These are phyloP conservation scores for Penicillium goetzii DNA, from an alignment of 495 filamentous ascomycete species.

Conservation along the genomic window DNA sequence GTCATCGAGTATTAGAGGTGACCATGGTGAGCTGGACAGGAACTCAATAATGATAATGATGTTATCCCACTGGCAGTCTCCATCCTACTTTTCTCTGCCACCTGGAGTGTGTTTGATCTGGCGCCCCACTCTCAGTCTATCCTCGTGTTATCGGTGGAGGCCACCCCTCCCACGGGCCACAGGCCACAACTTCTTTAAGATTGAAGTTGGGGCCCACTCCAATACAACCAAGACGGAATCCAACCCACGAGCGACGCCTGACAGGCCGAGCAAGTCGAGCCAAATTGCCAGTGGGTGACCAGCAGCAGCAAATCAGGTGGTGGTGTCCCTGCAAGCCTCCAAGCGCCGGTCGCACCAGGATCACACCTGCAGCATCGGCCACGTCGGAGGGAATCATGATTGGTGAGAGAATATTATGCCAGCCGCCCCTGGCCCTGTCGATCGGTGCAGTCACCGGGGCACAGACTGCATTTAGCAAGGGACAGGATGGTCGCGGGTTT, in stretches of 20 bases:
- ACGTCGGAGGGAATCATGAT: slow-evolving; percentile 15
- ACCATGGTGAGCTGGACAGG: background rate
- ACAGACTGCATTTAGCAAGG: slow-evolving; percentile 23
- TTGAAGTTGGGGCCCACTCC: slow-evolving; percentile 9
- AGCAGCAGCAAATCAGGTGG: slow-evolving; percentile 1
- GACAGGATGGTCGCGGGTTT: slow-evolving; percentile 6
- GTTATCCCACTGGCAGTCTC: background rate
- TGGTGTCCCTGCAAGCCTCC: slow-evolving; percentile 20
- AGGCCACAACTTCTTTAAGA: too few relatives aligned
- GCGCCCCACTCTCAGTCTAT: background rate
- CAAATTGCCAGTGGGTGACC: background rate
- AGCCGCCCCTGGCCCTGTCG: slow-evolving; percentile 27
- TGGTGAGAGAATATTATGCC: slow-evolving; percentile 14
- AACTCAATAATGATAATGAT: background rate
- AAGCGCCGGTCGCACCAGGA: slow-evolving; percentile 28
- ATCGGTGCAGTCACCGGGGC: slow-evolving; percentile 24
- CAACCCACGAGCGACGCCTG: background rate
- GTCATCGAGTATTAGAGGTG: background rate
- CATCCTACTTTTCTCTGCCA: background rate
- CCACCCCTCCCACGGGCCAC: background rate
- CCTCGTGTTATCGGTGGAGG: slow-evolving; percentile 7
- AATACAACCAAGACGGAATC: background rate
- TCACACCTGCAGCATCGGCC: slow-evolving; percentile 18
- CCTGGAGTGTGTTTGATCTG: slow-evolving; percentile 1
- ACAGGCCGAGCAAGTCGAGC: background rate